Evolutionary conservation across 2,329 filamentous ascomycete species (phyloP).

Genomic region (Apiospora koreana): DNA sequence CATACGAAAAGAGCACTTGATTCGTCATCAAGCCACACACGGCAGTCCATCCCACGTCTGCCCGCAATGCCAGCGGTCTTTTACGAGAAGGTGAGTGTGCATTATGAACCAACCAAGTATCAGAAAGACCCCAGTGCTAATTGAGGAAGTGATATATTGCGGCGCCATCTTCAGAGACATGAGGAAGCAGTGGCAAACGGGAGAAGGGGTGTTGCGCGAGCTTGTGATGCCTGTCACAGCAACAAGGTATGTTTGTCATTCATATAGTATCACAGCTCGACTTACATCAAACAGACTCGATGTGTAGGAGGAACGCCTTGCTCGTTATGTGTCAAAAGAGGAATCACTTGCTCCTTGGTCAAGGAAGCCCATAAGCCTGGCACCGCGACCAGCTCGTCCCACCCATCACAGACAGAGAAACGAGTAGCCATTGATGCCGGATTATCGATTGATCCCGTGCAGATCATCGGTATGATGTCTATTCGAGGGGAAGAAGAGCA

Average conservation of each 20-base stretch:
- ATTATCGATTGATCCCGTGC: not conserved
- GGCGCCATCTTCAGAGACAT: slow-evolving; percentile 6
- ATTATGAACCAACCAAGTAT: not conserved
- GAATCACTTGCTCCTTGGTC: not conserved
- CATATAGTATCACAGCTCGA: not conserved
- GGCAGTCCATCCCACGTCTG: not conserved
- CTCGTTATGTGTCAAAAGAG: not conserved
- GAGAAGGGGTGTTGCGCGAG: not conserved
- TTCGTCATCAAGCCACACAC: slow-evolving; percentile 13
- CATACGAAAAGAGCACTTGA: slow-evolving; percentile 13
- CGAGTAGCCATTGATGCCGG: not conserved
- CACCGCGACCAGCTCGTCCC: not conserved
- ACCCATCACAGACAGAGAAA: not conserved
- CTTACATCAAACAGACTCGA: not conserved
- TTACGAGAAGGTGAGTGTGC: slow-evolving; percentile 9
- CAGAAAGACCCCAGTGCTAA: not conserved
- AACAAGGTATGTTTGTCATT: not conserved
- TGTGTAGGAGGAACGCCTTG: not conserved
- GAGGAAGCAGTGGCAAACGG: not conserved
- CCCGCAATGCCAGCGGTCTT: slow-evolving; percentile 7
- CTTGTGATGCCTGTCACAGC: slow-evolving; percentile 11
- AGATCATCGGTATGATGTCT: not conserved
- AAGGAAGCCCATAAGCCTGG: not conserved
- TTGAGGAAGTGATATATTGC: slow-evolving; percentile 9
- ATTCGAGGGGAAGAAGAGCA: not conserved